Conservation (phyloP, 1,284 basidiomycete species). For the Sphaerobolus stellatus region DNA sequence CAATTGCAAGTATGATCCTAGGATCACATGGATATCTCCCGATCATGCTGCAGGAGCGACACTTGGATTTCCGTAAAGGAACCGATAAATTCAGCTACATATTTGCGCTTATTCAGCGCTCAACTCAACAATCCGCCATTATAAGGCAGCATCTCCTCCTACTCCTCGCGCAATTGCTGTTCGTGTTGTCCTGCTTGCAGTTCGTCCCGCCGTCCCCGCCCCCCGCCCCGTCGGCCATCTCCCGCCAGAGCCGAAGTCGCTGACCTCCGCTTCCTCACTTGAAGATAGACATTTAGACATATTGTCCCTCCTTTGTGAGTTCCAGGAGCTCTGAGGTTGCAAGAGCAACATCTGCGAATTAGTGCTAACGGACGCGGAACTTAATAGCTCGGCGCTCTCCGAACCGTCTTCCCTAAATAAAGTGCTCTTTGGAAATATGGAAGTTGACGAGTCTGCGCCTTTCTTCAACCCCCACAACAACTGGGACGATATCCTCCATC, state of each 20-base stretch:
- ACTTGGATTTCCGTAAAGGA: constrained; percentile 9
- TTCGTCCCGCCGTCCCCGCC: too few species aligned
- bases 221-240: not conserved
- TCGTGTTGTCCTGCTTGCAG: constrained; percentile 9
- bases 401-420: not conserved
- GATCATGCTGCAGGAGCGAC: constrained; percentile 4
- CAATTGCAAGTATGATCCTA: not conserved
- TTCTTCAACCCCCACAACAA: constrained; percentile 18
- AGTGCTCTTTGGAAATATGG: not conserved
- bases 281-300: not conserved
- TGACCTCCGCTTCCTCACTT: not conserved
- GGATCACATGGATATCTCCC: constrained; percentile 6
- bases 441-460: constrained; percentile 14
- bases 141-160: constrained; percentile 11
- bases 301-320: constrained; percentile 1
- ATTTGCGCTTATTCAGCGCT: constrained; percentile 13
- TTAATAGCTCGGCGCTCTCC: constrained; percentile 5
- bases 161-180: constrained; percentile 14
- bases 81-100: constrained; percentile 1
- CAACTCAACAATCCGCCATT: not conserved
- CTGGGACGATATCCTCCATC: constrained; percentile 49
- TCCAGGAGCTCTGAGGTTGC: not conserved
- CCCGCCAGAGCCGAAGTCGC: too few species aligned
- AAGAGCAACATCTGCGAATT: not conserved
- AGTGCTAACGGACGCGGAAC: constrained; percentile 1